phyloP scores from a whole-genome alignment of 352 stramenopile genomes.

The Poterioochromonas sp. region DNA sequence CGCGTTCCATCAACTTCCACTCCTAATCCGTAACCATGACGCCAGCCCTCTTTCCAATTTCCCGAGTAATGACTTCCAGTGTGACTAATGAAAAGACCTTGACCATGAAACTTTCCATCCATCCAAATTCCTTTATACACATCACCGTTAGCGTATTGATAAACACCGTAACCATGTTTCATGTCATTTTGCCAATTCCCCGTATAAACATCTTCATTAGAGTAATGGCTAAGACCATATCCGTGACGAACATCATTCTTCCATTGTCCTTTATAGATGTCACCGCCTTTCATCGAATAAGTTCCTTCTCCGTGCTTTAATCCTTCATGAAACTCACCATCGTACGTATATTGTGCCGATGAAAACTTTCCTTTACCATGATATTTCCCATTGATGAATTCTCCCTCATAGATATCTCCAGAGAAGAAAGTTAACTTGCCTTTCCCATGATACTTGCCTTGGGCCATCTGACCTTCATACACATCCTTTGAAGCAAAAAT shows the following conservation, averaged over 20 bases:
- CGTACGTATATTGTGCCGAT: not conserved
- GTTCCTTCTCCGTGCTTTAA: not conserved
- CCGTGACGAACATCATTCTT: not conserved
- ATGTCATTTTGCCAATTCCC: not conserved
- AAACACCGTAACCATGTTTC: not conserved
- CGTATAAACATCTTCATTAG: not conserved
- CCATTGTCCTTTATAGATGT: not conserved
- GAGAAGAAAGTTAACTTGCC: not conserved
- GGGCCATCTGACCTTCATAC: not conserved
- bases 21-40: no score
- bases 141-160: not conserved
- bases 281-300: not conserved
- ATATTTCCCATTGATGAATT: not conserved
- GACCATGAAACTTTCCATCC: no score
- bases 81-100: no score
- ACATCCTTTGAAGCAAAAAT: not conserved
- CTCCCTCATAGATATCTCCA: not conserved
- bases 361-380: not conserved
- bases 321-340: not conserved
- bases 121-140: not conserved
- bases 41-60: no score
- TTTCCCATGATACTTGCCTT: not conserved
- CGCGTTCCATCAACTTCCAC: no score
- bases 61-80: no score
- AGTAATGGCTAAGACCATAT: not conserved